A percentile compares a stretch with the other conserved stretches of the same genome.
Evolutionary conservation across 2,329 filamentous ascomycete genomes (phyloP).

Genomic region (Orbilia javanica): DNA sequence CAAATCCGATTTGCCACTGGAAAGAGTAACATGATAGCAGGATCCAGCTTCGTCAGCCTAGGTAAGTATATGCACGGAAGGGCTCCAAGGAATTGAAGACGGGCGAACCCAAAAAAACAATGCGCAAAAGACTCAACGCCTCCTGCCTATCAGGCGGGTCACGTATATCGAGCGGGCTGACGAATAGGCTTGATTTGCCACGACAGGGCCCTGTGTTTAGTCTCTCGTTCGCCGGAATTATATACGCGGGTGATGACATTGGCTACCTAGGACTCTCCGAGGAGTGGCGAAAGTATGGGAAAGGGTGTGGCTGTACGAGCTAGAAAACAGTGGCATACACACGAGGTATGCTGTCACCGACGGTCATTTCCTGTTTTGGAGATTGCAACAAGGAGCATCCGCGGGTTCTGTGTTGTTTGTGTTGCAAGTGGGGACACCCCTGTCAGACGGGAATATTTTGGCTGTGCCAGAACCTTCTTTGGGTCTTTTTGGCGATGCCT

Average conservation of each 20-base stretch:
- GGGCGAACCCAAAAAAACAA: not conserved
- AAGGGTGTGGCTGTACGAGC: slow-evolving; percentile 6
- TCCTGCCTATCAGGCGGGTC: slow-evolving; percentile 11
- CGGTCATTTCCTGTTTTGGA: slow-evolving; percentile 58
- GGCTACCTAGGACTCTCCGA: slow-evolving; percentile 6
- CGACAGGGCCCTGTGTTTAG: slow-evolving; percentile 3
- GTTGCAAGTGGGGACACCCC: slow-evolving; percentile 44
- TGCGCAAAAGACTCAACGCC: slow-evolving; percentile 19
- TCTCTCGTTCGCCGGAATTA: not conserved
- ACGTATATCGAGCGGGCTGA: slow-evolving; percentile 21
- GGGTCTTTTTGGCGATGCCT: slow-evolving; percentile 5
- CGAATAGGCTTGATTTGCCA: slow-evolving; percentile 41
- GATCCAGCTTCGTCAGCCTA: slow-evolving; percentile 14
- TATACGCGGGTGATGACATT: slow-evolving; percentile 8
- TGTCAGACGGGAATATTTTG: not conserved
- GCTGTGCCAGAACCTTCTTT: slow-evolving; percentile 33
- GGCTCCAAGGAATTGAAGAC: not conserved
- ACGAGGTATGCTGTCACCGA: slow-evolving; percentile 27
- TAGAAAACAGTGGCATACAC: not conserved
- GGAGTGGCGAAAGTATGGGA: slow-evolving; percentile 39
- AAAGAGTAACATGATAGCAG: slow-evolving; percentile 11
- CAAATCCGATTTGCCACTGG: slow-evolving; percentile 31
- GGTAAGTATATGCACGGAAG: not conserved
- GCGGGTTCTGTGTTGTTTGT: slow-evolving; percentile 39
- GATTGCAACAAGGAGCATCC: slow-evolving; percentile 45